Percentiles rank a stretch among this genome's conserved stretches.
These are phyloP conservation scores for Thielaviopsis ethacetica DNA, from an alignment of 2,329 filamentous ascomycete genomes.

Conservation along the genomic window DNA sequence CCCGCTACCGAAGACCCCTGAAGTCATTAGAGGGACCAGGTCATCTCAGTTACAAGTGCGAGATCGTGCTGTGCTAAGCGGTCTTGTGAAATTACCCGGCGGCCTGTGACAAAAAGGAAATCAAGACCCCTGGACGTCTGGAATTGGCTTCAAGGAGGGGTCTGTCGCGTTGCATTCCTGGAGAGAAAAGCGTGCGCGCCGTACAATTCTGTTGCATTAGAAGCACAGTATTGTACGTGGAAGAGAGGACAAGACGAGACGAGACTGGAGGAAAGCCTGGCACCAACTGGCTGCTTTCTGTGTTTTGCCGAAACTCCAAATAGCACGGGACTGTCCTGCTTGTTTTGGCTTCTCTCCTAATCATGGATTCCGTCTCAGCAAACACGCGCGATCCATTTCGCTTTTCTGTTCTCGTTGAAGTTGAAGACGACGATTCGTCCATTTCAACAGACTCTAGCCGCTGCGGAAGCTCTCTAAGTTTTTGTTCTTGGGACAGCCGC, in stretches of 20 bases:
- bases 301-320: conserved; percentile 2
- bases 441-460: conserved; percentile 8
- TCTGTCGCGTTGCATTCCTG: conserved; percentile 9
- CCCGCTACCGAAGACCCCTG: conserved; percentile 2
- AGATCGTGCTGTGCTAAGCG: neutral
- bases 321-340: conserved; percentile 3
- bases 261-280: neutral
- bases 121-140: conserved; percentile 4
- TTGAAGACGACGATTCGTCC: conserved; percentile 7
- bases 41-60: neutral
- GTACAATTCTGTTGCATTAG: neutral
- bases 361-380: conserved; percentile 6
- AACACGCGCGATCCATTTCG: conserved; percentile 8
- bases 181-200: neutral
- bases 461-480: conserved; percentile 10
- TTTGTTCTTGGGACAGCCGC: conserved; percentile 11
- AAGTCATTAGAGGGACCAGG: neutral
- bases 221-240: neutral
- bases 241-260: neutral
- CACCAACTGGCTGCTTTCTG: neutral
- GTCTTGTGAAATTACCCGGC: conserved; percentile 1
- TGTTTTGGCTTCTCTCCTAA: conserved; percentile 2
- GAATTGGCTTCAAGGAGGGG: conserved; percentile 10
- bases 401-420: conserved; percentile 9
- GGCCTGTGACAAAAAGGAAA: neutral